Evolutionary conservation across 2,329 filamentous ascomycete genomes (phyloP).

Genomic region (Trematosphaeria pertusa): DNA sequence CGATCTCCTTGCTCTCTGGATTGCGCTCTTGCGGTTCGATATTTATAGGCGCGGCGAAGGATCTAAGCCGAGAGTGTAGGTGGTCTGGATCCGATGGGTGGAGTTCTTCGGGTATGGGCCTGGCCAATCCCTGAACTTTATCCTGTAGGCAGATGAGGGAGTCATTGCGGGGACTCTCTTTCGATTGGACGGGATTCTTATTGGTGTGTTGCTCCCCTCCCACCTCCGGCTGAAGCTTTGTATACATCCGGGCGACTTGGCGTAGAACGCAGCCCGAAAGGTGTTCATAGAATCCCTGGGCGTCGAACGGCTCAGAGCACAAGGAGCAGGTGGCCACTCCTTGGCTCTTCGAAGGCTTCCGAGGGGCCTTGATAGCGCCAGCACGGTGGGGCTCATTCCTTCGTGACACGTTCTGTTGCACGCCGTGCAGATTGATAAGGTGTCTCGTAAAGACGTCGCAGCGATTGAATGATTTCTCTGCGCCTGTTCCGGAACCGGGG

Average conservation of each 20-base stretch:
- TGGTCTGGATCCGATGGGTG: neutral
- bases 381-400: slow-evolving; percentile 75
- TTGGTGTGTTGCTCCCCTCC: neutral
- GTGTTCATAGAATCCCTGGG: slow-evolving; percentile 95
- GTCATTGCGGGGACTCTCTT: slow-evolving; percentile 3
- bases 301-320: slow-evolving; percentile 83
- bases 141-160: neutral
- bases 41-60: neutral
- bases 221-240: neutral
- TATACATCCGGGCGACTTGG: slow-evolving; percentile 46
- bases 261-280: slow-evolving; percentile 71
- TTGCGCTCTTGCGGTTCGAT: neutral
- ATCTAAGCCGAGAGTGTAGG: neutral
- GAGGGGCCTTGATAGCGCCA: slow-evolving; percentile 51
- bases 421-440: slow-evolving; percentile 81
- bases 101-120: neutral
- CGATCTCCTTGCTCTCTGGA: slow-evolving; percentile 18
- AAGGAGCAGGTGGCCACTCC: slow-evolving; percentile 84
- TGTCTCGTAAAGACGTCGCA: slow-evolving; percentile 92
- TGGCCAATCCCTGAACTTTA: neutral
- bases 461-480: slow-evolving; percentile 88
- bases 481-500: slow-evolving; percentile 77
- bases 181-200: neutral
- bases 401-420: slow-evolving; percentile 77
- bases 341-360: slow-evolving; percentile 61